Conservation (phyloP, 352 stramenopile species). For the Phytophthora agathidicida region DNA sequence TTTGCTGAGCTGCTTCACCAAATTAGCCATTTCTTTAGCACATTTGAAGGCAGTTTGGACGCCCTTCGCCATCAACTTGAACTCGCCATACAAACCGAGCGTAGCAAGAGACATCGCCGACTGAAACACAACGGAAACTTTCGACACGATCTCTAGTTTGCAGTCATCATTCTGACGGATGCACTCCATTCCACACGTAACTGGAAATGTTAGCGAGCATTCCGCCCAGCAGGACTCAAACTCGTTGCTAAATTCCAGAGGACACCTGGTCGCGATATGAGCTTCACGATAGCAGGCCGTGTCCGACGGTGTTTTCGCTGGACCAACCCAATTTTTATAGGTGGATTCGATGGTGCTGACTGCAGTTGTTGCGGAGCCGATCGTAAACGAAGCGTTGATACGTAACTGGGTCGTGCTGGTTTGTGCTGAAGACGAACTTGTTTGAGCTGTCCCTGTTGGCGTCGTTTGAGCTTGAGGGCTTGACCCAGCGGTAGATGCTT, state of each 20-base stretch:
- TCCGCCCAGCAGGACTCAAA: conserved; percentile 45
- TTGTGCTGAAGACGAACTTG: too few relatives aligned
- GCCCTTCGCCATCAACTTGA: conserved; percentile 8
- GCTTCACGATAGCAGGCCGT: conserved; percentile 39
- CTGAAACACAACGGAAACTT: conserved; percentile 30
- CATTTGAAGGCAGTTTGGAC: conserved; percentile 29
- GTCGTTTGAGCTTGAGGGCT: too few relatives aligned
- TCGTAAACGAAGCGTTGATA: too few relatives aligned
- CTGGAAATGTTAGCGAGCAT: conserved; percentile 47
- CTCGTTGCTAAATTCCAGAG: conserved; percentile 35
- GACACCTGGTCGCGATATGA: conserved; percentile 24
- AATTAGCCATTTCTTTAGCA: conserved; percentile 26
- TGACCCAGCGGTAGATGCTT: too few relatives aligned
- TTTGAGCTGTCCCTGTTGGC: too few relatives aligned
- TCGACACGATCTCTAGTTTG: conserved; percentile 34
- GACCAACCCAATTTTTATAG: conserved; percentile 21
- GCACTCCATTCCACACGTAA: conserved; percentile 54
- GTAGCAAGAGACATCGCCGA: conserved; percentile 31
- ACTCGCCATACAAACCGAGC: conserved; percentile 38
- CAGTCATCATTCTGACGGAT: conserved; percentile 47
- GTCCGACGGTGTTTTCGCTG: conserved; percentile 8
- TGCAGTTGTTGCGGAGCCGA: conserved; percentile 1
- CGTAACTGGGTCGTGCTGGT: too few relatives aligned
- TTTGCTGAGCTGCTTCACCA: conserved; percentile 30
- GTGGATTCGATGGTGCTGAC: conserved; percentile 21